A percentile compares a stretch with the other conserved stretches of the same genome.
phyloP scores from a whole-genome alignment of 257 asterid species.

The Nicotiana noctiflora region DNA sequence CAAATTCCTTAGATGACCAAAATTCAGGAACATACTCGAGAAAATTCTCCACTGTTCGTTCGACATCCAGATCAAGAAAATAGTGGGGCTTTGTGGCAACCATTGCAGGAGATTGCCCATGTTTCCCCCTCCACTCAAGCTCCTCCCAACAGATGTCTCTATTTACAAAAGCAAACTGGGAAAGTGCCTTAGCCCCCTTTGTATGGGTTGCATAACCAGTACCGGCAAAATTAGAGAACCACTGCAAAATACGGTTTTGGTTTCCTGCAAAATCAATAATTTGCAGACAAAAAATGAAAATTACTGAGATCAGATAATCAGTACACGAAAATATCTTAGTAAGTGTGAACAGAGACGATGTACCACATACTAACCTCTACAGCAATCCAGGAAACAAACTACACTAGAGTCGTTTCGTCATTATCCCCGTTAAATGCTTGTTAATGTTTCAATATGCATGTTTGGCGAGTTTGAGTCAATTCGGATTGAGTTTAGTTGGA shows the following conservation, averaged over 20 bases:
- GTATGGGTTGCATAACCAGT: slow-evolving; percentile 53
- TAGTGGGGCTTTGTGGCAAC: slow-evolving; percentile 99
- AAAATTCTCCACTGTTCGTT: slow-evolving; percentile 82
- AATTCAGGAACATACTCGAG: slow-evolving; percentile 87
- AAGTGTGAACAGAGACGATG: background rate
- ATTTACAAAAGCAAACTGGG: slow-evolving; percentile 85
- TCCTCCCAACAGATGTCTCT: slow-evolving; percentile 98
- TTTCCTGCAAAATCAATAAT: slow-evolving; percentile 49
- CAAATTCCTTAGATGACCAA: slow-evolving; percentile 85
- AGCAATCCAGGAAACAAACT: background rate
- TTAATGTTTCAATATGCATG: too few species aligned
- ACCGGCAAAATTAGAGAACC: slow-evolving; percentile 83
- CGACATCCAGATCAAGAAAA: slow-evolving; percentile 93
- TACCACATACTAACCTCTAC: background rate
- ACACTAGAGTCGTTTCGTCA: background rate
- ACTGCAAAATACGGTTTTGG: slow-evolving; percentile 56
- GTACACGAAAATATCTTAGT: background rate
- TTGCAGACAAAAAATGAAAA: background rate
- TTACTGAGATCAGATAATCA: background rate
- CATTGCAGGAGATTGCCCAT: slow-evolving; percentile 99
- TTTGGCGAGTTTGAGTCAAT: too few species aligned
- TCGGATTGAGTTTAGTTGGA: too few species aligned
- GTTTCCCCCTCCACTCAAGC: slow-evolving; percentile 96
- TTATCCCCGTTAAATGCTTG: too few species aligned
- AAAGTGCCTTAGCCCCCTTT: slow-evolving; percentile 87